Conservation (phyloP, 2,329 filamentous ascomycete species). For the Penicillium concentricum region DNA sequence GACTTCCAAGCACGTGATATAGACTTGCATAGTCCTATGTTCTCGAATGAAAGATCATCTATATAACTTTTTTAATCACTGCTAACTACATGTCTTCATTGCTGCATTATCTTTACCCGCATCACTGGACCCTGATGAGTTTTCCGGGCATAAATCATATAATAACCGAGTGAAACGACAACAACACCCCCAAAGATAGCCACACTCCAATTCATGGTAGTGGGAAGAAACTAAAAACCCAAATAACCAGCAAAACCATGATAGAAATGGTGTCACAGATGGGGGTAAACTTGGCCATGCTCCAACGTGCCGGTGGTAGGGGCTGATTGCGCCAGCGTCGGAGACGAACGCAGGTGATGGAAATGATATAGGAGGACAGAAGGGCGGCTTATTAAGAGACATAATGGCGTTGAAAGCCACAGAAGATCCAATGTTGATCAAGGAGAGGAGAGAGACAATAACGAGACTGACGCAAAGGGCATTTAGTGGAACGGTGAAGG, state of each 20-base stretch:
- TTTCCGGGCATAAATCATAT: background rate
- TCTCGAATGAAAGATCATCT: too few relatives aligned
- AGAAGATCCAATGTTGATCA: conserved; percentile 35
- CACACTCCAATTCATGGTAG: background rate
- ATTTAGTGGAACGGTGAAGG: conserved; percentile 16
- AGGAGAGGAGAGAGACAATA: conserved; percentile 26
- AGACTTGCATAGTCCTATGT: too few relatives aligned
- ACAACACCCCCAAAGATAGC: background rate
- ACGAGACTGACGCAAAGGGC: conserved; percentile 17
- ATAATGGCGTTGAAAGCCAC: conserved; percentile 44
- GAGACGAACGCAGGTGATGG: background rate
- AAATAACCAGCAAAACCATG: background rate
- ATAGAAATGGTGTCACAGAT: background rate
- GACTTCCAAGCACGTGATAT: too few relatives aligned
- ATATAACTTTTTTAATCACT: background rate
- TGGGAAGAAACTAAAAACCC: background rate
- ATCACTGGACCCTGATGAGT: background rate
- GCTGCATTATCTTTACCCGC: background rate
- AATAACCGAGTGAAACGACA: background rate
- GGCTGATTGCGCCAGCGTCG: background rate
- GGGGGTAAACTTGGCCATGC: background rate
- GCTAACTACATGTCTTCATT: background rate
- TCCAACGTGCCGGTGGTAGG: background rate
- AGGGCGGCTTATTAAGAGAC: conserved; percentile 35
- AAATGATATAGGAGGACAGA: conserved; percentile 33